Base-by-base conservation (phyloP, 2,329 filamentous ascomycete genomes). In the Bipolaris sorokiniana region DNA sequence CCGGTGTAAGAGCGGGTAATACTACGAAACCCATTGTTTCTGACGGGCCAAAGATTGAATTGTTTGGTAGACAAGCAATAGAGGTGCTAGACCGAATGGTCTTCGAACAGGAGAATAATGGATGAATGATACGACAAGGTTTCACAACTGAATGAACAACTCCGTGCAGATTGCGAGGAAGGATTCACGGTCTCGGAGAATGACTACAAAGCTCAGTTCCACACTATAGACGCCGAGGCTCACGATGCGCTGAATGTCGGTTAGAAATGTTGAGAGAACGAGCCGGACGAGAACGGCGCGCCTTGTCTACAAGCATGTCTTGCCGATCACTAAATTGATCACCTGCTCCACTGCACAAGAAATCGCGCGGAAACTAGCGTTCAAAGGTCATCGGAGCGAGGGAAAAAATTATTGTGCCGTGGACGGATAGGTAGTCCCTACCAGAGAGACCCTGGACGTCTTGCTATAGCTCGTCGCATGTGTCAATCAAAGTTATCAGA, bases 1-100 rank as follows among this genome's bases (percentile, higher is more conserved):
- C 81, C 5, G 78, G 76, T 53, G 81, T 77, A 33, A 82, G 68
- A 13, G 80, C 79, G 20, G 81, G 81, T 20, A 79, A 67, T n/a
- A 82, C 74, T 23, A 76, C 72, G 54, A 78, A 78, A 15, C 63
- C 65, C 66, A 71, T 71, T 16, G 33, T 51, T 31, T 44, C 15
- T 16, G 11, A 22, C 31, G 54, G 18, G 28, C 46, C 13, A 3
- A 26, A 13, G 4, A 9, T 13, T 18, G 18, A 26, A 4, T 11
- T 28, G 13, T 37, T 10, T 23, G n/a, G 22, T 7, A 5, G 16
- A 20, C 16, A 34, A 22, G 22, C 20, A 23, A 23, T 20, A 22
- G 11, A 26, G 34, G 13, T 11, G 16, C 50, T 54, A 48, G 37
- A 54, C 33, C 33, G 23, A 46, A 16, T 15, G 16, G 18, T 20